Base-by-base conservation (phyloP, 768 basidiomycete species). In the Trametes cinnabarina region DNA sequence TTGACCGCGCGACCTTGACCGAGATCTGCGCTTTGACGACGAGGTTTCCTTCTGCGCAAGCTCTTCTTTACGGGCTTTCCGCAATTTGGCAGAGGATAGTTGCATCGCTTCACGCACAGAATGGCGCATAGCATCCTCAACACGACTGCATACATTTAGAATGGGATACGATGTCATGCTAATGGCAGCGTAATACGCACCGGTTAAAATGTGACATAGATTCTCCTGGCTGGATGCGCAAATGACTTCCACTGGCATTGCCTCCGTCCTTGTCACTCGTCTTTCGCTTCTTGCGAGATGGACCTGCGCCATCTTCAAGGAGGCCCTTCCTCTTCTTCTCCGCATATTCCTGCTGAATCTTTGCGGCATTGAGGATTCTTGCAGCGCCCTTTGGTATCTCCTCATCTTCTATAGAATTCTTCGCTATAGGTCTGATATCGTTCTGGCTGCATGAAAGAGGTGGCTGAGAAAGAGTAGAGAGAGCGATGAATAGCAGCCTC, bases 121-220 rank as follows among this genome's bases (percentile, higher is more conserved):
- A 2, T 84, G 84, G 19, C 85, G 77, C 80, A 92, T 83, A 63
- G 81, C 80, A 49, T 81, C 79, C 68, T 92, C 90, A 3, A 92
- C 88, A 39, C 90, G 81, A 69, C 90, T 91, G 51, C n/a, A n/a
- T n/a, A n/a, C n/a, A n/a, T n/a, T n/a, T n/a, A n/a, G n/a, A n/a
- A n/a, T n/a, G n/a, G n/a, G n/a, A n/a, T n/a, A 12, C 30, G 12
- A 12, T 32, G 30, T 32, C 12, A 7, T 32, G 30, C 6, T 12
- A 12, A 32, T 6, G 30, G 12, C 30, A 32, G 30, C n/a, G n/a
- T 7, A 32, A 32, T n/a, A 69, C 82, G 50, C 63, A 90, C 90
- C 82, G 77, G 69, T 90, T 87, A 70, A 91, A 92, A 73, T 90
- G 86, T 53, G 81, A 77, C 51, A 92, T 77, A 0, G 88, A 85